These are phyloP conservation scores for Fusarium falciforme DNA, from an alignment of 2,329 filamentous ascomycete genomes.

Conservation along the genomic window DNA sequence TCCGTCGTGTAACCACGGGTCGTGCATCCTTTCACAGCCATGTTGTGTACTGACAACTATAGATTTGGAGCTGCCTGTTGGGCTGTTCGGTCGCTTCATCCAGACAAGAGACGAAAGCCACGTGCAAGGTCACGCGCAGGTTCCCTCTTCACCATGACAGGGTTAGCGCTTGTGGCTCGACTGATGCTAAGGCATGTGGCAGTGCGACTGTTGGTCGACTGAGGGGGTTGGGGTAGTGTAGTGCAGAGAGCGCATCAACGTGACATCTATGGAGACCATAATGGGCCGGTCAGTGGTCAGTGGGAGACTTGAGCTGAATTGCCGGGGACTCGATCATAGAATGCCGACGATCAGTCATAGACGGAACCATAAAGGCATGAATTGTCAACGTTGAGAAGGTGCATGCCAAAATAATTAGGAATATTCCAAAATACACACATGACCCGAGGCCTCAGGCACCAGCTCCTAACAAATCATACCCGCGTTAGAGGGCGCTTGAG, in stretches of 20 bases:
- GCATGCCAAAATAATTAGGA: neutral
- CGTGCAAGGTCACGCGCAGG: slow-evolving; percentile 13
- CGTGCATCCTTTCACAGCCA: neutral
- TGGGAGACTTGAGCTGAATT: slow-evolving; percentile 1
- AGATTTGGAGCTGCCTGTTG: neutral
- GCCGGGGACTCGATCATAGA: neutral
- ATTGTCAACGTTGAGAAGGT: neutral
- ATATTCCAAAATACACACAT: neutral
- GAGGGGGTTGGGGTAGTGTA: neutral
- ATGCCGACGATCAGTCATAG: neutral
- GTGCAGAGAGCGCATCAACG: slow-evolving; percentile 6
- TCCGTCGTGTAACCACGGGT: neutral
- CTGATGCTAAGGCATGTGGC: slow-evolving; percentile 1
- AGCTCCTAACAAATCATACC: neutral
- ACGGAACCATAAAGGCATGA: neutral
- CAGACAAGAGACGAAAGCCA: slow-evolving; percentile 1
- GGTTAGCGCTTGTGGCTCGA: neutral
- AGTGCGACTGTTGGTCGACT: neutral
- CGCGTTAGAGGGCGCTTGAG: neutral
- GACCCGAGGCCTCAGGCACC: neutral
- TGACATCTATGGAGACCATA: neutral
- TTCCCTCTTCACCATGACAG: neutral
- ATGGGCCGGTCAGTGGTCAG: slow-evolving; percentile 8
- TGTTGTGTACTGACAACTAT: neutral
- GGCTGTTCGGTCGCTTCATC: neutral